These are phyloP conservation scores for Ogataea ramenticola DNA, from an alignment of 805 yeast genomes.

Conservation along the genomic window DNA sequence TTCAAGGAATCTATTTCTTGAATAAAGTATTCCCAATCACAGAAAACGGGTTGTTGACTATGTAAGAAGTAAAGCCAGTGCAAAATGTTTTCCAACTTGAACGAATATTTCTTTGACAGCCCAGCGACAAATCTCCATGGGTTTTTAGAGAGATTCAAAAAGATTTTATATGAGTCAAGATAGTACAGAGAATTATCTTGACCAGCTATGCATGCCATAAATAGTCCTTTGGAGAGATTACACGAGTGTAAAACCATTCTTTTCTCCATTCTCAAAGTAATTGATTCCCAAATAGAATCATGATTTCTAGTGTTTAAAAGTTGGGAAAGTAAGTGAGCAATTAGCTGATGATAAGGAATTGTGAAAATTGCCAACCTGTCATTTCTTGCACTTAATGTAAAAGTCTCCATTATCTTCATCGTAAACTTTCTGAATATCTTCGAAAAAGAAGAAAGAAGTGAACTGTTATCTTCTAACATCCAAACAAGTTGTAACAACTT, in stretches of 20 bases:
- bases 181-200: slow-evolving; percentile 4
- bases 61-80: slow-evolving; percentile 19
- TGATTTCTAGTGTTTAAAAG: slow-evolving; percentile 6
- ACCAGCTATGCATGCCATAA: slow-evolving; percentile 9
- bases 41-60: slow-evolving; percentile 14
- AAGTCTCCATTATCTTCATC: slow-evolving; percentile 5
- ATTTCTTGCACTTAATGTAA: not conserved
- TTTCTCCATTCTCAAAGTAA: slow-evolving; percentile 4
- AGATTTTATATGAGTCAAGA: slow-evolving; percentile 18
- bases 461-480: slow-evolving; percentile 8
- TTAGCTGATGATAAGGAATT: slow-evolving; percentile 17
- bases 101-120: slow-evolving; percentile 3
- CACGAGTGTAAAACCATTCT: slow-evolving; percentile 12
- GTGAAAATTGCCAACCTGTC: slow-evolving; percentile 3
- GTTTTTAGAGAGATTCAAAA: slow-evolving; percentile 12
- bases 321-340: slow-evolving; percentile 12
- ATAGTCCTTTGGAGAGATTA: slow-evolving; percentile 9
- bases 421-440: slow-evolving; percentile 9
- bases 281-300: slow-evolving; percentile 3
- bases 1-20: slow-evolving; percentile 12
- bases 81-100: slow-evolving; percentile 14
- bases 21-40: slow-evolving; percentile 25
- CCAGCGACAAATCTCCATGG: slow-evolving; percentile 20
- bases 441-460: slow-evolving; percentile 10
- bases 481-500: slow-evolving; percentile 18